phyloP scores from a whole-genome alignment of 305 asterid genomes.

The Fraxinus nigra region DNA sequence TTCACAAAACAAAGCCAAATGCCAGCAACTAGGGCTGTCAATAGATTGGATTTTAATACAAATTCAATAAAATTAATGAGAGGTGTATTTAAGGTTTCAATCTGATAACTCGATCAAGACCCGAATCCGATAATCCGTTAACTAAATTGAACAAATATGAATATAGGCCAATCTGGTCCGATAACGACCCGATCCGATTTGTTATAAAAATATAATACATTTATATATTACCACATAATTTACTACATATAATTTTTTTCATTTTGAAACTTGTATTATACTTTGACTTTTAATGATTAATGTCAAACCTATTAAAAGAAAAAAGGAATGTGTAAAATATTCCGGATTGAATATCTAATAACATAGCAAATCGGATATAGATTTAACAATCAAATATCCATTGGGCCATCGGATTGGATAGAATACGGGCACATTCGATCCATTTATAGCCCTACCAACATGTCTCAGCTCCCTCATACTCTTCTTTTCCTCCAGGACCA shows the following conservation, averaged over 20 bases:
- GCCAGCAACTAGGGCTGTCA: not conserved
- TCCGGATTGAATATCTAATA: no score
- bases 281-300: not conserved
- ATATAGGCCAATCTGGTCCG: not conserved
- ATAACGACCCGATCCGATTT: not conserved
- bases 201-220: not conserved
- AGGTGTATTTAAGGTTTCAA: not conserved
- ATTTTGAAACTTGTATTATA: not conserved
- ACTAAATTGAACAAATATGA: not conserved
- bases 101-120: not conserved
- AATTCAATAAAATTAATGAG: not conserved
- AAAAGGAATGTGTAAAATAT: not conserved
- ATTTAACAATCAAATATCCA: not conserved
- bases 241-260: not conserved
- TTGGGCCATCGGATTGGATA: not conserved
- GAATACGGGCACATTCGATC: not conserved
- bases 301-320: not conserved
- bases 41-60: not conserved
- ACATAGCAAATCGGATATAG: not conserved
- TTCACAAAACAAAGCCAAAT: constrained; percentile 11
- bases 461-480: not conserved
- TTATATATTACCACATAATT: not conserved
- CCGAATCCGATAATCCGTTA: not conserved
- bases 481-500: not conserved
- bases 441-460: not conserved